These are phyloP conservation scores for Rhizoctonia solani DNA, from an alignment of 1,284 basidiomycete species.

Conservation along the genomic window DNA sequence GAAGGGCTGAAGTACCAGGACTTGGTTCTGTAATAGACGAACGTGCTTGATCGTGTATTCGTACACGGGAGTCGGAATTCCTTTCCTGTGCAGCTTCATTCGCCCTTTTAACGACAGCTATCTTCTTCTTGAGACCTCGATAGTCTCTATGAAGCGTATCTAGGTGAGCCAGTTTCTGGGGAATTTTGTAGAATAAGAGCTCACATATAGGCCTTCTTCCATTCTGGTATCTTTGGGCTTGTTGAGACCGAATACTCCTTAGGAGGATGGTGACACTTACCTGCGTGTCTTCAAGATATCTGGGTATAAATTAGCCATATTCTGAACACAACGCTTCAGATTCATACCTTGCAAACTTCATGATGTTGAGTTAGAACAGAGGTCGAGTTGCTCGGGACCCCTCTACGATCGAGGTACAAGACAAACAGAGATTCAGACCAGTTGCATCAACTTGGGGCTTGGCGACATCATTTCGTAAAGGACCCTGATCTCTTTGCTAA, in stretches of 20 bases:
- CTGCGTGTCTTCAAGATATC: slow-evolving; percentile 73
- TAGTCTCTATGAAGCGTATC: slow-evolving; percentile 73
- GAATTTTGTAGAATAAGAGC: slow-evolving; percentile 40
- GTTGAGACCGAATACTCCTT: slow-evolving; percentile 15
- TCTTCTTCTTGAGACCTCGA: slow-evolving; percentile 68
- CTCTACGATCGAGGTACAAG: no score
- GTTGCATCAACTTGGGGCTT: no score
- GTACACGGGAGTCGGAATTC: not conserved
- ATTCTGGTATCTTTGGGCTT: slow-evolving; percentile 66
- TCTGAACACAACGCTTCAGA: not conserved
- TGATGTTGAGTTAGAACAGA: slow-evolving; percentile 43
- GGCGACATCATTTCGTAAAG: no score
- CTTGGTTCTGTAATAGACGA: slow-evolving; percentile 18
- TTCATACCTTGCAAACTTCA: slow-evolving; percentile 62
- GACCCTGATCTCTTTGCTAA: no score
- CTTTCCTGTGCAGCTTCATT: not conserved
- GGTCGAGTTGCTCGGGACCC: not conserved
- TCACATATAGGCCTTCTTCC: slow-evolving; percentile 82
- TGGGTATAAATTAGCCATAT: slow-evolving; percentile 39
- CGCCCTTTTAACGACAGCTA: slow-evolving; percentile 58
- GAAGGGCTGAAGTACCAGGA: not conserved
- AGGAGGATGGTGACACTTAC: slow-evolving; percentile 47
- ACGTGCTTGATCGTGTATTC: not conserved
- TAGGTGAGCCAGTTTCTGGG: slow-evolving; percentile 11
- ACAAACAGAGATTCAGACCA: no score